phyloP scores from a whole-genome alignment of 2,329 filamentous ascomycete species.

The Magnaporthiopsis incrustans region DNA sequence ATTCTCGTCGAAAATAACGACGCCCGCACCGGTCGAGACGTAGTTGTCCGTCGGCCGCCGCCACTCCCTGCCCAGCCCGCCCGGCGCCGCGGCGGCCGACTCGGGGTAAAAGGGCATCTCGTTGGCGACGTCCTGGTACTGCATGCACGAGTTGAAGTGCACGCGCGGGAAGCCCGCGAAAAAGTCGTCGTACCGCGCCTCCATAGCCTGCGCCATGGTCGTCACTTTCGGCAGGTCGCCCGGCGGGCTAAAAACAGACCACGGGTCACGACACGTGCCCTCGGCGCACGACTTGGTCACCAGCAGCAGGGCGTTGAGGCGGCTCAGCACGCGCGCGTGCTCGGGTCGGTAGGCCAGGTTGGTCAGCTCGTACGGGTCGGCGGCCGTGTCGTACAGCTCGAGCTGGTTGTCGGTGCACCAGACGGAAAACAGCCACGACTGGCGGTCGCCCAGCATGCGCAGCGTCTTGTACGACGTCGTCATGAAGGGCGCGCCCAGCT shows the following conservation, averaged over 20 bases:
- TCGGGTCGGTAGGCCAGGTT: constrained; percentile 31
- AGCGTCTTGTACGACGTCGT: constrained; percentile 54
- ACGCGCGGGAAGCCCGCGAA: constrained; percentile 4
- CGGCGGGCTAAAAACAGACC: constrained; percentile 22
- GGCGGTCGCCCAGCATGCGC: constrained; percentile 41
- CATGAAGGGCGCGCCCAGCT: constrained; percentile 3
- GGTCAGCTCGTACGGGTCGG: constrained; percentile 40
- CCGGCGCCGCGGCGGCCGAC: neutral
- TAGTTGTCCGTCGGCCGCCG: neutral
- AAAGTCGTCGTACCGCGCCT: constrained; percentile 3
- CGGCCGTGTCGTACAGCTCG: constrained; percentile 48
- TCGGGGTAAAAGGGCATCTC: constrained; percentile 6
- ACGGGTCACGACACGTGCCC: constrained; percentile 43
- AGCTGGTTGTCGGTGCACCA: constrained; percentile 62
- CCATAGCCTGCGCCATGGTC: constrained; percentile 3
- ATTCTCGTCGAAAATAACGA: neutral
- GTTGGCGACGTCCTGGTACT: constrained; percentile 5
- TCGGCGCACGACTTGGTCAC: constrained; percentile 53
- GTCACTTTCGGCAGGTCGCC: too few species aligned
- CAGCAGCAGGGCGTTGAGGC: constrained; percentile 50
- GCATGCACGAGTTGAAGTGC: constrained; percentile 3
- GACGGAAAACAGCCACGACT: constrained; percentile 56
- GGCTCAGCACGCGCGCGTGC: constrained; percentile 30
- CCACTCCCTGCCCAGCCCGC: neutral
- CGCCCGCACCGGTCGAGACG: neutral